Evolutionary conservation across 2,329 filamentous ascomycete species (phyloP).

Genomic region (Monosporascus sp.): DNA sequence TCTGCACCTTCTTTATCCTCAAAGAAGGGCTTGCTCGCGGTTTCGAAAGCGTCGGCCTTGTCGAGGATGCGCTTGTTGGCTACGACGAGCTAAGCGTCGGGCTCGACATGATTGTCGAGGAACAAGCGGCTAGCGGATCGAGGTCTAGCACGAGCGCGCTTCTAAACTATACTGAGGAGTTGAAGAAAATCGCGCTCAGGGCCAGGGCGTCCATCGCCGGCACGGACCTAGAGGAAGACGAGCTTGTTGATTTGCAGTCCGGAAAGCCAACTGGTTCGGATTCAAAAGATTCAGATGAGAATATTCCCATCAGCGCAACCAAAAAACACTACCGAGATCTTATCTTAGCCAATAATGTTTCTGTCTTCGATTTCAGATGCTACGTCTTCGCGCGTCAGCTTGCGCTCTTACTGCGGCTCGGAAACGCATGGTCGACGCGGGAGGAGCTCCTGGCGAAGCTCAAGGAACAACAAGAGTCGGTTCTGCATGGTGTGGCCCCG

Average conservation of each 20-base stretch:
- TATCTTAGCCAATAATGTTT: constrained; percentile 92
- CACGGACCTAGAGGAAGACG: constrained; percentile 27
- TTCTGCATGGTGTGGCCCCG: constrained; percentile 52
- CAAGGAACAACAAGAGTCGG: constrained; percentile 55
- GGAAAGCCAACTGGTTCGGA: constrained; percentile 20
- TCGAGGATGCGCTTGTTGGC: constrained; percentile 89
- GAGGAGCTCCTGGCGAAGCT: constrained; percentile 59
- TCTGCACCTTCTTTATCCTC: constrained; percentile 97
- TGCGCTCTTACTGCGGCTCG: constrained; percentile 71
- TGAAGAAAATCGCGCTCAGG: constrained; percentile 54
- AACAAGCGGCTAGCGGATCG: constrained; percentile 58
- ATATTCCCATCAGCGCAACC: constrained; percentile 56
- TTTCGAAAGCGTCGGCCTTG: constrained; percentile 91
- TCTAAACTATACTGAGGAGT: constrained; percentile 65
- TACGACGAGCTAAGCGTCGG: constrained; percentile 93
- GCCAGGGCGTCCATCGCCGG: constrained; percentile 40
- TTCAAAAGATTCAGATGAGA: constrained; percentile 39
- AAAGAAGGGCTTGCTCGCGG: constrained; percentile 92
- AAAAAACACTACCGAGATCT: constrained; percentile 84
- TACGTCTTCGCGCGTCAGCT: constrained; percentile 93
- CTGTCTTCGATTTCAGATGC: constrained; percentile 88
- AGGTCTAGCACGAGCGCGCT: constrained; percentile 69
- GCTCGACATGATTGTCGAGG: constrained; percentile 74
- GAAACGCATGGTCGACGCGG: constrained; percentile 62
- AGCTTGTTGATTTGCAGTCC: constrained; percentile 47